Percentiles rank a stretch among this genome's conserved stretches.
phyloP scores from a whole-genome alignment of 2,329 filamentous ascomycete genomes.

The Lachnellula hyalina region DNA sequence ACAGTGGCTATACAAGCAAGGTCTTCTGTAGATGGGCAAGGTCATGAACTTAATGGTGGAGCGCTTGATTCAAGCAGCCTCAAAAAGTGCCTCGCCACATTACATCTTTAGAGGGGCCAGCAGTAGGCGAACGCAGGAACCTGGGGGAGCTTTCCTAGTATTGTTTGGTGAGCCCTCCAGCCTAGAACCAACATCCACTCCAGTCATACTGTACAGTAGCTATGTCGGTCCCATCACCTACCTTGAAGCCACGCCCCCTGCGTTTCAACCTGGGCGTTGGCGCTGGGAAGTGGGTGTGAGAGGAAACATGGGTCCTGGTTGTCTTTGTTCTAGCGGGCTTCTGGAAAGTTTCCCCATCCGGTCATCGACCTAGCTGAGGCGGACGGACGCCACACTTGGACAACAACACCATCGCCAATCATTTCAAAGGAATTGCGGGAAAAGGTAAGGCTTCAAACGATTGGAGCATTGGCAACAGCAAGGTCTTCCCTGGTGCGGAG shows the following conservation, averaged over 20 bases:
- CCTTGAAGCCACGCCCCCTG: neutral
- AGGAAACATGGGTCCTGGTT: neutral
- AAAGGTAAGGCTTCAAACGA: neutral
- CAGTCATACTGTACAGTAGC: neutral
- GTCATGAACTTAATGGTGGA: neutral
- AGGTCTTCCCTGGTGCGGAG: neutral
- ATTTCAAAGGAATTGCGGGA: neutral
- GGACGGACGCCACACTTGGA: neutral
- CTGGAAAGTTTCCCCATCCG: neutral
- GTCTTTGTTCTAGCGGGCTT: neutral
- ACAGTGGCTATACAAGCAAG: conserved; percentile 1
- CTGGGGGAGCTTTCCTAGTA: neutral
- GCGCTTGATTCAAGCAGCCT: neutral
- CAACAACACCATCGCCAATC: neutral
- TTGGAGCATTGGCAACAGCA: neutral
- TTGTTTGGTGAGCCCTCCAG: neutral
- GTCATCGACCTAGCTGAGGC: neutral
- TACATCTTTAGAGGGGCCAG: neutral
- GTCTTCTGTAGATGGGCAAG: neutral
- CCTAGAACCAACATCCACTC: neutral
- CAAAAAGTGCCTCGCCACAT: conserved; percentile 1
- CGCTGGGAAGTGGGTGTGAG: neutral
- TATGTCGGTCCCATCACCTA: neutral
- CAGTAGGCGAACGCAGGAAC: neutral
- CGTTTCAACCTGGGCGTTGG: conserved; percentile 3